These are phyloP conservation scores for Pleurozium schreberi DNA, from an alignment of 225 moss, liverwort and hornwort species.

Conservation along the genomic window DNA sequence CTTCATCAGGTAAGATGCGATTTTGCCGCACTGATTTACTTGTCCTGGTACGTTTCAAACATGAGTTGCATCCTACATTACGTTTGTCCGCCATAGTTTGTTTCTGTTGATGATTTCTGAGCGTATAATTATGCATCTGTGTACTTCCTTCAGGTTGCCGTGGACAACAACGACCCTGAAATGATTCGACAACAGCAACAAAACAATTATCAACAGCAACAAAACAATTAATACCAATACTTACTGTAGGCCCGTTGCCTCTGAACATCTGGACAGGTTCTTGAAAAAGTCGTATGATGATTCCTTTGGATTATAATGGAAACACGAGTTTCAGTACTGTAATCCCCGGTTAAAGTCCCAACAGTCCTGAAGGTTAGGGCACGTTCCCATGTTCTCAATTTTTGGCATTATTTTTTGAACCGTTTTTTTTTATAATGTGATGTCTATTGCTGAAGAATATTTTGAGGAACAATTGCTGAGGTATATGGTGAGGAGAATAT, in stretches of 20 bases:
- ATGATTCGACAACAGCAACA: too few relatives aligned
- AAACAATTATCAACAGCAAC: too few relatives aligned
- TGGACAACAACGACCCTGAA: conserved; percentile 42
- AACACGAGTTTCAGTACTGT: too few relatives aligned
- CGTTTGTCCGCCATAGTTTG: neutral
- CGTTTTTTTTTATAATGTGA: too few relatives aligned
- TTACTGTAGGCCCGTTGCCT: too few relatives aligned
- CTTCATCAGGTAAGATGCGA: conserved; percentile 50
- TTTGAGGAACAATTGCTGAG: neutral
- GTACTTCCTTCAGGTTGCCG: conserved; percentile 12
- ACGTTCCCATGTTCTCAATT: too few relatives aligned
- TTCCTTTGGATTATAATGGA: neutral
- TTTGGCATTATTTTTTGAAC: too few relatives aligned
- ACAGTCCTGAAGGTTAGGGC: too few relatives aligned
- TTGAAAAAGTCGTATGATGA: neutral
- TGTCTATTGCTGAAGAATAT: neutral
- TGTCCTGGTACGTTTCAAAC: neutral
- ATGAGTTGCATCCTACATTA: neutral
- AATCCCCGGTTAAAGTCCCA: too few relatives aligned
- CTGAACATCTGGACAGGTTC: neutral
- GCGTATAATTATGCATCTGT: neutral
- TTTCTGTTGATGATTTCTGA: neutral
- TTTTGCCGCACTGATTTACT: neutral
- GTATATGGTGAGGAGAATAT: neutral
- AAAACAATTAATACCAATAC: too few relatives aligned